A percentile compares a stretch with the other conserved stretches of the same genome.
Conservation (phyloP, 306 rosid genomes). For the Cucumis cinereus region DNA sequence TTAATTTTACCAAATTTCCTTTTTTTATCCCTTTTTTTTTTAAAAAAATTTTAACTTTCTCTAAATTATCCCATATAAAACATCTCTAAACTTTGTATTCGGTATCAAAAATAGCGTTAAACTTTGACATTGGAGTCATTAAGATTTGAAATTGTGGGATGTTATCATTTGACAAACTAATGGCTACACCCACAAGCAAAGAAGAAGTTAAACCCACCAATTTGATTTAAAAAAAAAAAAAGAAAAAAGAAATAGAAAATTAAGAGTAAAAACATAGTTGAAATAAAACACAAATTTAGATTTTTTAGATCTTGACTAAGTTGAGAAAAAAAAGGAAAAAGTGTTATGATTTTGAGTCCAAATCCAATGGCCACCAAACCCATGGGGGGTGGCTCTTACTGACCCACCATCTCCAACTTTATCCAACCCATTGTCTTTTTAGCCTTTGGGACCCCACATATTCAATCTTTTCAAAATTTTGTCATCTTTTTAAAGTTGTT, state of each 20-base stretch:
- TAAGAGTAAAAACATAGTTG: neutral
- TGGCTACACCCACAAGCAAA: neutral
- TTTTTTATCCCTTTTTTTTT: too few relatives aligned
- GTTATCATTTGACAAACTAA: neutral
- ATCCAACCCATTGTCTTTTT: neutral
- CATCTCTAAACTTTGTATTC: too few relatives aligned
- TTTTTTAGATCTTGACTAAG: constrained; percentile 1
- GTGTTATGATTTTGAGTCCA: neutral
- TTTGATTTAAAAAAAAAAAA: too few relatives aligned
- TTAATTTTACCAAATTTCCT: too few relatives aligned
- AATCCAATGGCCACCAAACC: neutral
- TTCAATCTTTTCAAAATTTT: neutral
- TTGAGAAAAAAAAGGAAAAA: neutral
- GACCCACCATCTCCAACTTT: neutral
- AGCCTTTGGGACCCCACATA: neutral
- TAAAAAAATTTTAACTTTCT: too few relatives aligned
- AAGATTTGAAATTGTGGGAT: neutral
- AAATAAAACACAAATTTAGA: neutral
- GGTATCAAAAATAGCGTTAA: too few relatives aligned
- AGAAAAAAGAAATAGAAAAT: neutral
- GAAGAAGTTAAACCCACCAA: neutral
- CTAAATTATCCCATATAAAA: too few relatives aligned
- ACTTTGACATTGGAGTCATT: neutral
- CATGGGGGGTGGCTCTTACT: neutral
- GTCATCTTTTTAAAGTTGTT: neutral